Conservation (phyloP, 2,329 filamentous ascomycete genomes). For the Botrytis sinoallii region DNA sequence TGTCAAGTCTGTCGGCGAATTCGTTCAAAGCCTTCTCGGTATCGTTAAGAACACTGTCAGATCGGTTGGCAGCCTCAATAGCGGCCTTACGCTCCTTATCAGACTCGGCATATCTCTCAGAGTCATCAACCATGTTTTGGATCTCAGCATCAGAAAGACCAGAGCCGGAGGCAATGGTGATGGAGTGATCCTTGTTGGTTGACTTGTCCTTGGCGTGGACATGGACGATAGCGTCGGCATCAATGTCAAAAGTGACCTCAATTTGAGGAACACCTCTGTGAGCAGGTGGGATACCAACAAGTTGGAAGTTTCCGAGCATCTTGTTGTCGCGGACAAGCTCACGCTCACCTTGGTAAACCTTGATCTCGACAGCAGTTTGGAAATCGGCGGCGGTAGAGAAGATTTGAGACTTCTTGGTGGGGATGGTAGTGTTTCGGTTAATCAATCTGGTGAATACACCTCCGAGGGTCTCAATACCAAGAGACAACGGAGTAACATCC, state of each 20-base stretch:
- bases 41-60: slow-evolving; percentile 93
- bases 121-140: slow-evolving; percentile 95
- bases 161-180: slow-evolving; percentile 96
- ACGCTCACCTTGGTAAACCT: slow-evolving; percentile 99
- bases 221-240: slow-evolving; percentile 96
- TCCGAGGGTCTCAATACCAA: slow-evolving; percentile 97
- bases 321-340: slow-evolving; percentile 99
- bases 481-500: slow-evolving; percentile 91
- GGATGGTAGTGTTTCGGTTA: slow-evolving; percentile 98
- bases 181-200: slow-evolving; percentile 98
- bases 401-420: slow-evolving; percentile 98
- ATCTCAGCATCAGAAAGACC: slow-evolving; percentile 95
- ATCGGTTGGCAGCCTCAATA: slow-evolving; percentile 96
- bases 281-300: slow-evolving; percentile 92
- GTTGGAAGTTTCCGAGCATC: slow-evolving; percentile 98
- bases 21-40: slow-evolving; percentile 98
- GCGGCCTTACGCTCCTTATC: slow-evolving; percentile 96
- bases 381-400: slow-evolving; percentile 98
- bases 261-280: slow-evolving; percentile 95
- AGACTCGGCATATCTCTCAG: slow-evolving; percentile 89
- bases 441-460: slow-evolving; percentile 98
- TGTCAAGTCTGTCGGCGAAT: slow-evolving; percentile 93
- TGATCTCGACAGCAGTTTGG: slow-evolving; percentile 98
- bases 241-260: slow-evolving; percentile 98
- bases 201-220: slow-evolving; percentile 99